phyloP scores from a whole-genome alignment of 192 early-diverging fungal genomes.

The Spizellomyces sp. region DNA sequence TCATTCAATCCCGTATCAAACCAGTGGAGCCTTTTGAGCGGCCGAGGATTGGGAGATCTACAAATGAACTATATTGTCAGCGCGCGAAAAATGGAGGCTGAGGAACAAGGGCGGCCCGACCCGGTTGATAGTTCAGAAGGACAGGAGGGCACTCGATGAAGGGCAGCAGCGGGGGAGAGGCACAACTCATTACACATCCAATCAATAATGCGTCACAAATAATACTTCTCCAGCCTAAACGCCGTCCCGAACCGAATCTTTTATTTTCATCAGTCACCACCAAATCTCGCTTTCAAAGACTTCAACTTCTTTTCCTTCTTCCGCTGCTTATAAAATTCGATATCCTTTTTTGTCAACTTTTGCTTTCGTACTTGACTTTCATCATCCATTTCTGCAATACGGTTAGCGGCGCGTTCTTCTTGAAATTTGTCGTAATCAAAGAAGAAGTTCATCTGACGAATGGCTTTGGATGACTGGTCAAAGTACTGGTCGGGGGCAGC shows the following conservation, averaged over 20 bases:
- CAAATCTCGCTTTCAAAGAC: conserved; percentile 19
- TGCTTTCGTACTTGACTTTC: conserved; percentile 5
- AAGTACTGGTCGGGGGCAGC: conserved; percentile 36
- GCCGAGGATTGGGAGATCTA: conserved; percentile 29
- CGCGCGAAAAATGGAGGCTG: conserved; percentile 19
- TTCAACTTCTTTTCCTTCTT: conserved; percentile 45
- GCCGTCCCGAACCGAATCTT: too few species aligned
- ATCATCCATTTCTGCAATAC: conserved; percentile 16
- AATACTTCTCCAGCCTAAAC: too few species aligned
- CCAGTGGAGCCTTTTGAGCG: conserved; percentile 27
- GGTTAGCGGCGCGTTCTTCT: conserved; percentile 31
- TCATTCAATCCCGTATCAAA: conserved; percentile 32
- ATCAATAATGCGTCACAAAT: too few species aligned
- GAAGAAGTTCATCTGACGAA: conserved; percentile 37
- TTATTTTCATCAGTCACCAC: conserved; percentile 13
- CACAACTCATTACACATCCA: too few species aligned
- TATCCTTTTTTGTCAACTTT: conserved; percentile 42
- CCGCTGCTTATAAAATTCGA: conserved; percentile 40
- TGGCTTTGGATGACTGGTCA: conserved; percentile 37
- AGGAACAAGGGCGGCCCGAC: too few species aligned
- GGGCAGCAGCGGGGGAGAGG: too few species aligned
- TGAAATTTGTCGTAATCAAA: conserved; percentile 42
- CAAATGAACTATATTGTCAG: conserved; percentile 47
- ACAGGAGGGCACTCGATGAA: too few species aligned
- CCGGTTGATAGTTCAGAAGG: too few species aligned